Percentiles rank a stretch among this genome's conserved stretches.
Conservation (phyloP, 306 rosid genomes). For the Geum urbanum region DNA sequence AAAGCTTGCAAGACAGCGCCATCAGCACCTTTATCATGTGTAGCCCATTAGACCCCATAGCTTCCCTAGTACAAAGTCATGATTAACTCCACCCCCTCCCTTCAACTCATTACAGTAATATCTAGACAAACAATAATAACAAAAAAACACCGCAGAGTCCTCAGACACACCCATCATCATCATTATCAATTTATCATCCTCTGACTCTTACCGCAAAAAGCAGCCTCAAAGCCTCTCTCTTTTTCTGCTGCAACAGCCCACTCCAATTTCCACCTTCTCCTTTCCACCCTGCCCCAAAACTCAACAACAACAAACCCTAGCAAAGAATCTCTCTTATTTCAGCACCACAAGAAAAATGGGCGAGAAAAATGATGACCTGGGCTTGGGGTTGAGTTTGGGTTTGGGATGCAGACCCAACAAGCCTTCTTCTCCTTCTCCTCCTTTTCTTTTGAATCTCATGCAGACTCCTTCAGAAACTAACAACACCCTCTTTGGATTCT, state of each 20-base stretch:
- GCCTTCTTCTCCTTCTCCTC: slow-evolving; percentile 8
- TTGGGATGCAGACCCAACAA: slow-evolving; percentile 40
- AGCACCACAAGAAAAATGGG: slow-evolving; percentile 32
- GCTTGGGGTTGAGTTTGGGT: slow-evolving; percentile 49
- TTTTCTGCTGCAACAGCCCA: slow-evolving; percentile 17
- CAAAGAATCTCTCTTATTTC: not conserved
- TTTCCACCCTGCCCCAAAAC: slow-evolving; percentile 29
- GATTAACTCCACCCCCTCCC: slow-evolving; percentile 50
- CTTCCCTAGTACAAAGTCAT: slow-evolving; percentile 32
- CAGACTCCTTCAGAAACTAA: slow-evolving; percentile 40
- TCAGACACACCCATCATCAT: too few species aligned
- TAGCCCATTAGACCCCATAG: not conserved
- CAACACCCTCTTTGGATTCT: slow-evolving; percentile 44
- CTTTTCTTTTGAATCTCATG: slow-evolving; percentile 30
- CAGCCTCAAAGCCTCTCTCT: slow-evolving; percentile 21
- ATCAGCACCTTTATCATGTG: slow-evolving; percentile 6
- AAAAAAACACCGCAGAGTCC: too few species aligned
- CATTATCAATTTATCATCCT: slow-evolving; percentile 13
- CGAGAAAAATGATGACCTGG: slow-evolving; percentile 48
- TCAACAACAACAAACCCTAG: not conserved
- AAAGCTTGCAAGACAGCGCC: slow-evolving; percentile 2
- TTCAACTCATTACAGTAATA: slow-evolving; percentile 25
- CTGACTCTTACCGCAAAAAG: slow-evolving; percentile 48
- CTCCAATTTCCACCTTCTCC: slow-evolving; percentile 27
- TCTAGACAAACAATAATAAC: slow-evolving; percentile 13